phyloP scores from a whole-genome alignment of 768 basidiomycete species.

The Pisolithus tinctorius region DNA sequence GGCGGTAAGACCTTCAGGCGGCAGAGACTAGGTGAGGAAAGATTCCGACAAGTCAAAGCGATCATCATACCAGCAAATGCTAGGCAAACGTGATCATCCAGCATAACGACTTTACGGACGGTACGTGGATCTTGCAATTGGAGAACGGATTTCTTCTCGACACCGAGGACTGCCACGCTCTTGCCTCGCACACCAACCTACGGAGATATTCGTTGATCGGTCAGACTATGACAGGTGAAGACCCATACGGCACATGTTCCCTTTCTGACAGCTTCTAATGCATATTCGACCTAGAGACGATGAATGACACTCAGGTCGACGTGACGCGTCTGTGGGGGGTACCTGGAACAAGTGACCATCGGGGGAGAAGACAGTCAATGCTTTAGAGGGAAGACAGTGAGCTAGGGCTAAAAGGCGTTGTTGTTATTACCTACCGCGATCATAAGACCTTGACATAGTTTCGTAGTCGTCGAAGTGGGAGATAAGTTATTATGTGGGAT shows the following conservation, averaged over 20 bases:
- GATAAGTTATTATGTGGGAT: too few species aligned
- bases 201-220: constrained; percentile 4
- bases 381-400: constrained; percentile 34
- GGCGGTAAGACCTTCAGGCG: constrained; percentile 76
- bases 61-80: constrained; percentile 83
- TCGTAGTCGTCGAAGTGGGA: neutral
- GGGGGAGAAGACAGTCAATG: constrained; percentile 96
- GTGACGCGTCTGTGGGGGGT: constrained; percentile 24
- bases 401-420: neutral
- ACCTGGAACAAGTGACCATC: constrained; percentile 99
- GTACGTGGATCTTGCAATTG: constrained; percentile 98
- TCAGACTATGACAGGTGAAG: neutral
- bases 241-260: constrained; percentile 89
- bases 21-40: constrained; percentile 5
- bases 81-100: constrained; percentile 95
- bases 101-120: constrained; percentile 95
- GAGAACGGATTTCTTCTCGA: constrained; percentile 97
- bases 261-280: constrained; percentile 93
- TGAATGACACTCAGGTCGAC: constrained; percentile 8
- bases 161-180: constrained; percentile 92
- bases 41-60: constrained; percentile 1
- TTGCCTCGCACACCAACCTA: constrained; percentile 95
- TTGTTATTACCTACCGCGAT: constrained; percentile 74
- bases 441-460: constrained; percentile 88
- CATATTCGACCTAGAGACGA: constrained; percentile 86